Evolutionary conservation across 768 basidiomycete genomes (phyloP), one percentile per base, ranked within the genome.

Genomic region (Dioszegia hungarica): DNA sequence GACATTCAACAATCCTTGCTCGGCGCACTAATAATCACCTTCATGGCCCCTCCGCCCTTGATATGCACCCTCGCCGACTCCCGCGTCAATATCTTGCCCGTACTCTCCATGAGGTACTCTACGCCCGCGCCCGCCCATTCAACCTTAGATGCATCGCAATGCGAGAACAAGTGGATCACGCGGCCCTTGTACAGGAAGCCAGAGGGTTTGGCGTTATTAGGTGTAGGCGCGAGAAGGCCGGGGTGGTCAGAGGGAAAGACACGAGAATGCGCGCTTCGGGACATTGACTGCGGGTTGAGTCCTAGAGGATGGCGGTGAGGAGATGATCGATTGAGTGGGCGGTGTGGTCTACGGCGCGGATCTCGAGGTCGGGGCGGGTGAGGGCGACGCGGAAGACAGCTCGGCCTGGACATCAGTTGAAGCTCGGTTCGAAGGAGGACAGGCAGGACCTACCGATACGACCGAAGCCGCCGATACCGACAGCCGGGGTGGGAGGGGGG

Each of bases 271-370:
- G 27, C 0, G 64, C 62, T 34, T 66, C 52, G 19, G 45, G 34
- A 29, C 61, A 68, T 3, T 53, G 53, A 8, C 77, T 75, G 50
- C 77, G 77, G 11, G 77, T 77, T 11, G 70, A 70, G 58, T 77
- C 77, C 56, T 71, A 73, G n/a, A 59, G 62, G 50, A 76, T 74
- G 1, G 66, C 68, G 41, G 64, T 72, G 40, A 77, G 58, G 25
- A 76, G 68, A 37, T 74, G 65, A 45, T 74, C 73, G 22, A 68
- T 37, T 8, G 65, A 64, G 6, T 72, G 70, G 2, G 74, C 77
- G 17, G 77, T 77, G 62, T 77, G 77, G 47, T 77, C 77, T 61
- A 77, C 74, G 14, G 74, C 75, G 14, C 74, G 72, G 47, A 77
- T 52, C 9, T 49, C 31, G 2, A 63, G 40, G 49, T 68, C 62